These are phyloP conservation scores for Paratinospora sagittata DNA, from an alignment of 164 flowering plant genomes.

Conservation along the genomic window DNA sequence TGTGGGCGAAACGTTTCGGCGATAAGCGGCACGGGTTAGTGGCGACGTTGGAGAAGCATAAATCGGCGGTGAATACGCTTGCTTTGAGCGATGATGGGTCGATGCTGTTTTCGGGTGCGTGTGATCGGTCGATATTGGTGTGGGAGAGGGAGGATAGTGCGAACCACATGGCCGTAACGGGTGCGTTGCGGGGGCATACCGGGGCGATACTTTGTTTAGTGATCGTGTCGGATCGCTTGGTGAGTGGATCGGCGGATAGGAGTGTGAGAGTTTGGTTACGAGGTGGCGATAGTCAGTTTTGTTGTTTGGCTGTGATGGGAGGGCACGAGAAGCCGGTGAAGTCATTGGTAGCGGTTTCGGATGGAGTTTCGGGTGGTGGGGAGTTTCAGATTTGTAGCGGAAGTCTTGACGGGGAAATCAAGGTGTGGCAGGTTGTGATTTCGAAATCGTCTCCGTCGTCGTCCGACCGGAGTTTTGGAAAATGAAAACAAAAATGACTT, in stretches of 20 bases:
- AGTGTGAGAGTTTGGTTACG: conserved; percentile 79
- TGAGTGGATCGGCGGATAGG: conserved; percentile 89
- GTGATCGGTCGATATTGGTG: conserved; percentile 82
- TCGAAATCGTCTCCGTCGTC: conserved; percentile 11
- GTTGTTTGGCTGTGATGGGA: conserved; percentile 52
- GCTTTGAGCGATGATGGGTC: conserved; percentile 51
- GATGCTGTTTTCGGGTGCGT: conserved; percentile 73
- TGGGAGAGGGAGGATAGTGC: conserved; percentile 90
- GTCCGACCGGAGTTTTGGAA: background rate
- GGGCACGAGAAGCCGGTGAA: conserved; percentile 66
- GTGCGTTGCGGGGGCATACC: conserved; percentile 70
- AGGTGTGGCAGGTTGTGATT: conserved; percentile 50
- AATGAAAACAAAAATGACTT: no score
- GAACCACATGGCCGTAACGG: conserved; percentile 55
- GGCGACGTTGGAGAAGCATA: conserved; percentile 76
- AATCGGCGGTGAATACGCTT: conserved; percentile 78
- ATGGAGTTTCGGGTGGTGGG: no score
- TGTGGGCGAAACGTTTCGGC: conserved; percentile 43
- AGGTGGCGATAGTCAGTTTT: conserved; percentile 32
- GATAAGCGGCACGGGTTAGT: conserved; percentile 37
- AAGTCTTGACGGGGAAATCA: conserved; percentile 68
- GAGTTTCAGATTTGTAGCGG: conserved; percentile 61
- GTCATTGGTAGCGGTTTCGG: conserved; percentile 49
- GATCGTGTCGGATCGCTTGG: conserved; percentile 41
- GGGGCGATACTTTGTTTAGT: conserved; percentile 62